Percentiles rank a stretch among this genome's conserved stretches.
phyloP scores from a whole-genome alignment of 106 monocot genomes.

The Acorus calamus region DNA sequence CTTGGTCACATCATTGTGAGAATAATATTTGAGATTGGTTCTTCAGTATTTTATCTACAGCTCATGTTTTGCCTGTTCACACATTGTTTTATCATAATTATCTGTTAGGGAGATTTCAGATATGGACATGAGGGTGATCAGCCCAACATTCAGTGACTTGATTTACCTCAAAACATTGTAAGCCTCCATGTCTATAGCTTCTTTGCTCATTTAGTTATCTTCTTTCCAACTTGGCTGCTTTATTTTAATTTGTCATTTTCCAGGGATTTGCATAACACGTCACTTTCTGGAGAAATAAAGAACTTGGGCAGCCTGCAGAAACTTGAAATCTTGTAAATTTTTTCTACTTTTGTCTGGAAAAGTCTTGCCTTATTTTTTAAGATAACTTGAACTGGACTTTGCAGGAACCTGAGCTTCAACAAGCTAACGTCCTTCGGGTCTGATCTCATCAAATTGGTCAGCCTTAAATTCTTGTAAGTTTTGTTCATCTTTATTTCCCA shows the following conservation, averaged over 20 bases:
- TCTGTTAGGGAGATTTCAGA: slow-evolving; percentile 23
- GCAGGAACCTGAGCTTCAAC: slow-evolving; percentile 56
- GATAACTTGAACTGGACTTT: background rate
- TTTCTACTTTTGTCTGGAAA: background rate
- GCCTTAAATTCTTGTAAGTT: slow-evolving; percentile 46
- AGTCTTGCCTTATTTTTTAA: background rate
- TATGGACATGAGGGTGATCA: slow-evolving; percentile 35
- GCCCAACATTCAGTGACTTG: slow-evolving; percentile 41
- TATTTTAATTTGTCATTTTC: background rate
- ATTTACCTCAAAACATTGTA: slow-evolving; percentile 40
- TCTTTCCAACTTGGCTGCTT: background rate
- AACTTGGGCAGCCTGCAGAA: slow-evolving; percentile 45
- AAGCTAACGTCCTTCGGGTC: slow-evolving; percentile 47
- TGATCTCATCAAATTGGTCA: slow-evolving; percentile 27
- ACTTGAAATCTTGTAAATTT: slow-evolving; percentile 30
- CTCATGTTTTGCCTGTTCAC: background rate
- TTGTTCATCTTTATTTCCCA: background rate
- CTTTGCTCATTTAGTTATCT: background rate
- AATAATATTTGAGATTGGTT: background rate
- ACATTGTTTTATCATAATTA: too few relatives aligned
- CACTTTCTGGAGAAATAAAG: slow-evolving; percentile 35
- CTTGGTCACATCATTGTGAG: slow-evolving; percentile 41
- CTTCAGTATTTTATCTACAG: background rate
- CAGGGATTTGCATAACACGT: slow-evolving; percentile 52
- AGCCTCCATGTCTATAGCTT: background rate